These are phyloP conservation scores for Hapsidospora chrysogenum DNA, from an alignment of 495 filamentous ascomycete genomes.

Conservation along the genomic window DNA sequence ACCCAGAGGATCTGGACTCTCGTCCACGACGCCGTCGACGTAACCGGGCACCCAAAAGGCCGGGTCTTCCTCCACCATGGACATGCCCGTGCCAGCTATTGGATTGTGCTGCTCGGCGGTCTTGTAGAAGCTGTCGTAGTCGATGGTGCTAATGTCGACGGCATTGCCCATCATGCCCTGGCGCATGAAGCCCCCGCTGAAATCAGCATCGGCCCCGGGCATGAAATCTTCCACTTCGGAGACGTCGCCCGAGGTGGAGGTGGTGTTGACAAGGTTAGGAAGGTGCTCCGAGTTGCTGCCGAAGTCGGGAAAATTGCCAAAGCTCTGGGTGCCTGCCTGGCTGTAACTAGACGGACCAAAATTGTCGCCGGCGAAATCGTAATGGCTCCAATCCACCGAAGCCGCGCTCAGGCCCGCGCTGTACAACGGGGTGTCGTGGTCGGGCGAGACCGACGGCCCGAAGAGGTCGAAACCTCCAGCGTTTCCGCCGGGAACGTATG, in stretches of 20 bases:
- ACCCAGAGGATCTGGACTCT: conserved; percentile 11
- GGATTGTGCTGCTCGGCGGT: conserved; percentile 20
- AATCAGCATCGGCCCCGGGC: conserved; percentile 38
- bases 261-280: conserved; percentile 33
- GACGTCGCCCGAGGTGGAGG: conserved; percentile 60
- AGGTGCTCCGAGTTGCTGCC: conserved; percentile 31
- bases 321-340: conserved; percentile 42
- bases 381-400: conserved; percentile 60
- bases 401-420: conserved; percentile 46
- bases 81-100: conserved; percentile 9
- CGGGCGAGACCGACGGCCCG: conserved; percentile 29
- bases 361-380: conserved; percentile 33
- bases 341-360: conserved; percentile 50
- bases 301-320: conserved; percentile 46
- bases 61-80: conserved; percentile 15
- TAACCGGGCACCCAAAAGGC: conserved; percentile 15
- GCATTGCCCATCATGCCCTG: conserved; percentile 32
- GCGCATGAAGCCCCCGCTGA: conserved; percentile 27
- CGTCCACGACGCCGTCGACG: conserved; percentile 9
- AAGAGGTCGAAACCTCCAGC: conserved; percentile 31
- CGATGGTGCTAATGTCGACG: conserved; percentile 38
- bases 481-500: conserved; percentile 28
- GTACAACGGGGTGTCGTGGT: conserved; percentile 47
- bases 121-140: conserved; percentile 41
- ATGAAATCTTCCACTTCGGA: conserved; percentile 56